Evolutionary conservation across 495 filamentous ascomycete genomes (phyloP).

Genomic region (Rhizodiscina lignyota): DNA sequence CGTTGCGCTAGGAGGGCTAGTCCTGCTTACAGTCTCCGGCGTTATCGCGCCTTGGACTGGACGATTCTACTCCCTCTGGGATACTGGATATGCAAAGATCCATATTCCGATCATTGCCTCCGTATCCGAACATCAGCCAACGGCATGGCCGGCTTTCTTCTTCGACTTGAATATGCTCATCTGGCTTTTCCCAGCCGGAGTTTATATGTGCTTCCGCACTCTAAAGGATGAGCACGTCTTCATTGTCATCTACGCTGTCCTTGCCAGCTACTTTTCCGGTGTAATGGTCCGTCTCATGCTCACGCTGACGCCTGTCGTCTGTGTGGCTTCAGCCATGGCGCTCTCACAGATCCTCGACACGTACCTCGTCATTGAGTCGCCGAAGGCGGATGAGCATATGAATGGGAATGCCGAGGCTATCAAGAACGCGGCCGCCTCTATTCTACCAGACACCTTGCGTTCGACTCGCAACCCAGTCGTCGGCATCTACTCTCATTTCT

Average conservation of each 20-base stretch:
- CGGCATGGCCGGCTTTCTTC: slow-evolving; percentile 99
- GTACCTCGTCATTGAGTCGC: slow-evolving; percentile 46
- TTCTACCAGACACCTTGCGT: slow-evolving; percentile 35
- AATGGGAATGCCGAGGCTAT: slow-evolving; percentile 28
- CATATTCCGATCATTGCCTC: slow-evolving; percentile 99
- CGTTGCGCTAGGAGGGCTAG: slow-evolving; percentile 56
- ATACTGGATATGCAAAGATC: slow-evolving; percentile 97
- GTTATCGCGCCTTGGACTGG: slow-evolving; percentile 96
- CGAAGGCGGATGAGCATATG: slow-evolving; percentile 28
- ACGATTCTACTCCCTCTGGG: slow-evolving; percentile 98
- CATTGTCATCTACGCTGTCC: slow-evolving; percentile 87
- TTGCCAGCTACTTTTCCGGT: slow-evolving; percentile 94
- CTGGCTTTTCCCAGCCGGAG: slow-evolving; percentile 97
- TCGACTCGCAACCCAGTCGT: slow-evolving; percentile 56
- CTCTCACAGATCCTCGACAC: slow-evolving; percentile 79
- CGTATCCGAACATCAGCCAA: slow-evolving; percentile 97
- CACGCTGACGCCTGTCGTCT: slow-evolving; percentile 90
- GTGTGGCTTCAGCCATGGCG: slow-evolving; percentile 82
- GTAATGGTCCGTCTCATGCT: slow-evolving; percentile 99
- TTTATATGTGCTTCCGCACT: slow-evolving; percentile 93
- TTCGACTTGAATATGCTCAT: slow-evolving; percentile 97
- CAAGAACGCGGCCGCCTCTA: slow-evolving; percentile 18
- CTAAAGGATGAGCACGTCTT: slow-evolving; percentile 97
- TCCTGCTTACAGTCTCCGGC: slow-evolving; percentile 70
- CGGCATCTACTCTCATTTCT: slow-evolving; percentile 68